Percentiles rank a stretch among this genome's conserved stretches.
These are phyloP conservation scores for Emergomyces africanus DNA, from an alignment of 2,329 filamentous ascomycete genomes.

Conservation along the genomic window DNA sequence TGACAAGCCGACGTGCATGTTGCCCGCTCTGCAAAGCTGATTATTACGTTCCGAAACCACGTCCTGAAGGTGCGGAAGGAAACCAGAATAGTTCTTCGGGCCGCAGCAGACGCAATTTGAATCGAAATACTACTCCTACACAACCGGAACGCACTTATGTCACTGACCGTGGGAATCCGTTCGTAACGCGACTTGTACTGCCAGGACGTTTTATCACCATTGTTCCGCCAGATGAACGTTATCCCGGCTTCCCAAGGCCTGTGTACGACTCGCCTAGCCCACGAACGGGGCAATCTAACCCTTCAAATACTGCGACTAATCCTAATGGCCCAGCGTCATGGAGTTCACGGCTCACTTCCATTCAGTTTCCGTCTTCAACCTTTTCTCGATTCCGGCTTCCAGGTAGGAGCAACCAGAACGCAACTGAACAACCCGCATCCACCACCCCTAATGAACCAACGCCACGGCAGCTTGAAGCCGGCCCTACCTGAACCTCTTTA, in stretches of 20 bases:
- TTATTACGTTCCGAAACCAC: slow-evolving; percentile 89
- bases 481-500: not conserved
- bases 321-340: slow-evolving; percentile 1
- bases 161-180: slow-evolving; percentile 19
- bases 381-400: slow-evolving; percentile 5
- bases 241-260: slow-evolving; percentile 11
- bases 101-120: slow-evolving; percentile 11
- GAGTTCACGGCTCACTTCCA: slow-evolving; percentile 6
- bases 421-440: not conserved
- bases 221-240: slow-evolving; percentile 16
- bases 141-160: slow-evolving; percentile 25
- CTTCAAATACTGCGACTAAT: not conserved
- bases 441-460: slow-evolving; percentile 3
- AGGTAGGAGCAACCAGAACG: not conserved
- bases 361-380: not conserved
- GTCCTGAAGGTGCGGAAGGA: slow-evolving; percentile 40
- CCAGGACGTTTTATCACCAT: slow-evolving; percentile 25
- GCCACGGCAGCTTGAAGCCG: slow-evolving; percentile 11
- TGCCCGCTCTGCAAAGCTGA: slow-evolving; percentile 97
- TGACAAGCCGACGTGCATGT: slow-evolving; percentile 86
- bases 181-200: slow-evolving; percentile 23
- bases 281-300: not conserved
- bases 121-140: slow-evolving; percentile 16
- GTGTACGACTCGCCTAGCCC: slow-evolving; percentile 10
- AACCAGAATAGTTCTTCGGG: slow-evolving; percentile 4